phyloP scores from a whole-genome alignment of 805 yeast genomes.

The Starmerella sirachaensis region DNA sequence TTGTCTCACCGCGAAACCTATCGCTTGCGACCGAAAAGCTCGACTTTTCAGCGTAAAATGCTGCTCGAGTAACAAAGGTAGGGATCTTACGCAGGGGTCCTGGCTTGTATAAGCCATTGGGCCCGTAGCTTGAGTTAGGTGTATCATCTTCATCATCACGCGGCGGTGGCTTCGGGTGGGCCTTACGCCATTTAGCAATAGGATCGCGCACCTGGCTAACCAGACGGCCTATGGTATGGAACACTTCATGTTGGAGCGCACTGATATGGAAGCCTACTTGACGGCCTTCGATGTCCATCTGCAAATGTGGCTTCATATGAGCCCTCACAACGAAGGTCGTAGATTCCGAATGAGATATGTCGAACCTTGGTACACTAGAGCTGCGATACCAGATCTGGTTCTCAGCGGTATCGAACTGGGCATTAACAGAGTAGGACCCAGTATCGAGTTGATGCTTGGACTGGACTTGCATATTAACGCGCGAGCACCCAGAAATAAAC shows the following conservation, averaged over 20 bases:
- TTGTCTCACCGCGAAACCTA: constrained; percentile 20
- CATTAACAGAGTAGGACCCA: constrained; percentile 14
- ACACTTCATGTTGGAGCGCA: constrained; percentile 27
- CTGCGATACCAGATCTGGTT: constrained; percentile 26
- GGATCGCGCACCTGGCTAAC: constrained; percentile 10
- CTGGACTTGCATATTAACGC: constrained; percentile 25
- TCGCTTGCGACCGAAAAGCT: constrained; percentile 20
- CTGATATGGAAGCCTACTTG: constrained; percentile 24
- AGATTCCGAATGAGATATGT: constrained; percentile 22
- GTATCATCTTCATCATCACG: background rate
- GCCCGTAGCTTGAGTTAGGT: too few species aligned
- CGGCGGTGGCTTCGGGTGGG: constrained; percentile 3
- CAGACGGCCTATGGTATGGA: constrained; percentile 25
- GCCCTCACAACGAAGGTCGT: constrained; percentile 21
- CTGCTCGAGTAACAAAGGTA: constrained; percentile 15
- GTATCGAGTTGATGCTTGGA: constrained; percentile 22
- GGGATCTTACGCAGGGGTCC: constrained; percentile 21
- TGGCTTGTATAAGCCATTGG: background rate
- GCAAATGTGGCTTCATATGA: constrained; percentile 24
- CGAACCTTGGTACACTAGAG: constrained; percentile 22
- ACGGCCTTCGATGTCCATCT: constrained; percentile 21
- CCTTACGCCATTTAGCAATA: background rate
- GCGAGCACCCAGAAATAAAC: constrained; percentile 28
- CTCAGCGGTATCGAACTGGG: constrained; percentile 12
- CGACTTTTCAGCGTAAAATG: constrained; percentile 8